Evolutionary conservation across 306 rosid species (phyloP).

Genomic region (Cicer judaicum): DNA sequence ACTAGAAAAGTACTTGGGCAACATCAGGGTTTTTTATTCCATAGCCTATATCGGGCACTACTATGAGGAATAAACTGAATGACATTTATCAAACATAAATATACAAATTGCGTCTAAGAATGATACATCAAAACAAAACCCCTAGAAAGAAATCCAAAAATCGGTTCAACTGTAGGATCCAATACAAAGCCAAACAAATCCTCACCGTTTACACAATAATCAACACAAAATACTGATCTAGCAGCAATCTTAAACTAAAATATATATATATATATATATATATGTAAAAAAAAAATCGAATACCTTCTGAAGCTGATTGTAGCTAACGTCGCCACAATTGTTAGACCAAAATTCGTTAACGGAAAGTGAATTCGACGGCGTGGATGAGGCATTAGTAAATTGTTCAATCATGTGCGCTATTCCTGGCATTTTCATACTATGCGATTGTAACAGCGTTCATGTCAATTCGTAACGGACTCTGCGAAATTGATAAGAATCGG

Average conservation of each 20-base stretch:
- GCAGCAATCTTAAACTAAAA: conserved; percentile 26
- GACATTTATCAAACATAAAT: conserved; percentile 40
- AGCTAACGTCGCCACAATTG: conserved; percentile 70
- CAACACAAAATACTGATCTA: conserved; percentile 49
- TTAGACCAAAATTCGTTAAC: conserved; percentile 88
- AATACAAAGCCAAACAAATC: conserved; percentile 46
- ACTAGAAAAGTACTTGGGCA: conserved; percentile 19
- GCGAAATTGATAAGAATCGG: conserved; percentile 45
- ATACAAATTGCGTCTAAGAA: conserved; percentile 18
- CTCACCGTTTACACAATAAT: conserved; percentile 33
- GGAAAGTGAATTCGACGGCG: conserved; percentile 54
- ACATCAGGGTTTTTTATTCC: background rate
- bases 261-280: background rate
- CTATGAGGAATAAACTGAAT: conserved; percentile 32
- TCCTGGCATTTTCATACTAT: conserved; percentile 82
- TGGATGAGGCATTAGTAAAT: conserved; percentile 67
- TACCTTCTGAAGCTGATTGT: conserved; percentile 93
- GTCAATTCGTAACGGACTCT: conserved; percentile 47
- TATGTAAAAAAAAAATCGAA: conserved; percentile 25
- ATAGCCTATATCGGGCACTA: conserved; percentile 29
- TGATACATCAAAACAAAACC: conserved; percentile 45
- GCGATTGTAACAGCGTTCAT: conserved; percentile 45
- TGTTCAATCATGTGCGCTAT: conserved; percentile 75
- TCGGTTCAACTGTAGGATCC: conserved; percentile 56
- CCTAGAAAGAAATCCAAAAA: conserved; percentile 18